Conservation (phyloP, 1,139 yeast species). For the Yamadazyma kanchanaburiensis region DNA sequence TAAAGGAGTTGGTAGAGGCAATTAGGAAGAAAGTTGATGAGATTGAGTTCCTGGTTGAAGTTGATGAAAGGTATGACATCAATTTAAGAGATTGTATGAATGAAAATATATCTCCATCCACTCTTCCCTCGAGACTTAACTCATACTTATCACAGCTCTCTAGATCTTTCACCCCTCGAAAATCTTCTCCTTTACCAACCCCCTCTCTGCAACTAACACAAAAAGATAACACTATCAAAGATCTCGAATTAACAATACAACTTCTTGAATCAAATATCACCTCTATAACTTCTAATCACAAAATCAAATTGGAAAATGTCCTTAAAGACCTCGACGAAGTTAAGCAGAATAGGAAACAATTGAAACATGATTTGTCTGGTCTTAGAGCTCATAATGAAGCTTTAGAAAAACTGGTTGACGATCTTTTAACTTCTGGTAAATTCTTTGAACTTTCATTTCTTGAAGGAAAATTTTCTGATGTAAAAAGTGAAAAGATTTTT, state of each 20-base stretch:
- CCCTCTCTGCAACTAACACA: too few species aligned
- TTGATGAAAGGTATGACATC: too few species aligned
- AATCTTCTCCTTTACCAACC: too few species aligned
- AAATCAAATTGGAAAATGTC: constrained; percentile 15
- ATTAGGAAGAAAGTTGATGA: too few species aligned
- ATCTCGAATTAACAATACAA: constrained; percentile 37
- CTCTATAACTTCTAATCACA: constrained; percentile 23
- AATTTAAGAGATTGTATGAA: too few species aligned
- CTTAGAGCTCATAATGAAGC: constrained; percentile 6
- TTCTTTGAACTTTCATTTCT: constrained; percentile 10
- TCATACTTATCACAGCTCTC: too few species aligned
- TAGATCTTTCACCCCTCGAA: too few species aligned
- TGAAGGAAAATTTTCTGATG: constrained; percentile 15
- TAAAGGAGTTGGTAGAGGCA: too few species aligned
- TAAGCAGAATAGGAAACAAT: constrained; percentile 8
- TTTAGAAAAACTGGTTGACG: constrained; percentile 8
- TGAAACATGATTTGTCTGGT: constrained; percentile 5
- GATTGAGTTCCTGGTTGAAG: too few species aligned
- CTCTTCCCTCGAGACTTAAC: too few species aligned
- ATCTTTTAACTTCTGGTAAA: constrained; percentile 12
- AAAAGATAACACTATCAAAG: constrained; percentile 34
- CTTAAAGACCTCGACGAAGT: constrained; percentile 20
- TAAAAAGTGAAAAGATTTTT: constrained; percentile 26
- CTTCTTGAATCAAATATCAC: constrained; percentile 41
- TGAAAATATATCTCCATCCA: too few species aligned